Conservation (phyloP, 2,329 filamentous ascomycete species). For the Cladophialophora chaetospira region DNA sequence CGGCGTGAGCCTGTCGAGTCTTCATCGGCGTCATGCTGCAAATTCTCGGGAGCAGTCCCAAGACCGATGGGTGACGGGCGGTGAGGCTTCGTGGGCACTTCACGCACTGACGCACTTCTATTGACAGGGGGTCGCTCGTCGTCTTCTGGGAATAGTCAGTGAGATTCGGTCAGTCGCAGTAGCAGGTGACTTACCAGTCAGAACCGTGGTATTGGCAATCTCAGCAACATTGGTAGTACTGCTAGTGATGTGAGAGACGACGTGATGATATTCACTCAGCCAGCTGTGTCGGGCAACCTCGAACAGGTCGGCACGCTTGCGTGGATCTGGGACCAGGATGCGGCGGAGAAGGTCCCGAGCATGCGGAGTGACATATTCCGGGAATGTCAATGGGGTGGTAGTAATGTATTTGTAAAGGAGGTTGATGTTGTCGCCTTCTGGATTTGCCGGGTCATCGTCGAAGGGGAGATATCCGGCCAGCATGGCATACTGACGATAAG, state of each 20-base stretch:
- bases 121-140: constrained; percentile 66
- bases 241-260: constrained; percentile 96
- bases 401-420: constrained; percentile 99
- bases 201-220: constrained; percentile 76
- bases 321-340: constrained; percentile 91
- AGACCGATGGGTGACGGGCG: constrained; percentile 40
- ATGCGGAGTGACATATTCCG: constrained; percentile 97
- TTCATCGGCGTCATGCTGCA: constrained; percentile 55
- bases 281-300: constrained; percentile 97
- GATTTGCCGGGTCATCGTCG: constrained; percentile 96
- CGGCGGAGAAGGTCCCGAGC: constrained; percentile 87
- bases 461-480: constrained; percentile 96
- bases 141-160: constrained; percentile 36
- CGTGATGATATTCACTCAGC: constrained; percentile 94
- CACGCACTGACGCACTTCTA: constrained; percentile 91
- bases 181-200: constrained; percentile 49
- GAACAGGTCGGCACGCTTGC: constrained; percentile 92
- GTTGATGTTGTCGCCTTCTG: constrained; percentile 98
- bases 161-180: constrained; percentile 2
- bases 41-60: constrained; percentile 40
- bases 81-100: constrained; percentile 43
- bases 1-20: constrained; percentile 61
- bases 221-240: constrained; percentile 85
- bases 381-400: constrained; percentile 93
- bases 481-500: constrained; percentile 83